Base-by-base conservation (phyloP, 345 rosid species). In the Eutrema japonicum region DNA sequence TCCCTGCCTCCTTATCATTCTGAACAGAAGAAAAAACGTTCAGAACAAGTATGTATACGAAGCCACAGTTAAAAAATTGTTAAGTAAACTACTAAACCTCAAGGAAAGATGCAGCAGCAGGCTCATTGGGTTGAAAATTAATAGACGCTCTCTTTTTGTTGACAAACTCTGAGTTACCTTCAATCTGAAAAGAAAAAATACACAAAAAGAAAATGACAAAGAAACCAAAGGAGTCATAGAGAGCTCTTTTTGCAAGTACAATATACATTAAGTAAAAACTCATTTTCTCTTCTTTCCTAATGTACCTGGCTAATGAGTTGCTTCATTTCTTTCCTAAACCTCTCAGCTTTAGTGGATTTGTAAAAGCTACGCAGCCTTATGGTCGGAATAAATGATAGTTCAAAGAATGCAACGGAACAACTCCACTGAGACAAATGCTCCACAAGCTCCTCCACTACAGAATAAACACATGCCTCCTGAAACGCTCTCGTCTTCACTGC, bases 401-500 rank as follows among this genome's bases (percentile, higher is more conserved):
- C 99, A 64, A 86, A 85, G 85, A 95, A 92, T 67, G 98, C 81
- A 45, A 84, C 79, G 14, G 91, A 90, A 74, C 82, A 90, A 84
- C 99, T 92, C 96, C 96, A 88, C 73, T 90, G 96, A 70, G 88
- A 73, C 82, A 95, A 84, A 84, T 92, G 99, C 76, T 92, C 96
- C 10, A 96, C 87, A 29, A 92, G 87, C 77, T 90, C 92, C 82
- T 92, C 96, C 46, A 87, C 82, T 47, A 90, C 96, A 68, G 99
- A 82, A 72, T 72, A 85, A 33, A 92, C 92, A 70, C 96, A 95
- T 16, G 91, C 98, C 75, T 95, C 98, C 82, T 95, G 99, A 80
- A 92, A 95, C 32, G 91, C 85, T 74, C 98, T 82, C 5, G 97
- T 95, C 88, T 89, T 95, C 82, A 95, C 74, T 10, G 84, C 80